These are phyloP conservation scores for Punica granatum DNA, from an alignment of 345 rosid genomes.

Conservation along the genomic window DNA sequence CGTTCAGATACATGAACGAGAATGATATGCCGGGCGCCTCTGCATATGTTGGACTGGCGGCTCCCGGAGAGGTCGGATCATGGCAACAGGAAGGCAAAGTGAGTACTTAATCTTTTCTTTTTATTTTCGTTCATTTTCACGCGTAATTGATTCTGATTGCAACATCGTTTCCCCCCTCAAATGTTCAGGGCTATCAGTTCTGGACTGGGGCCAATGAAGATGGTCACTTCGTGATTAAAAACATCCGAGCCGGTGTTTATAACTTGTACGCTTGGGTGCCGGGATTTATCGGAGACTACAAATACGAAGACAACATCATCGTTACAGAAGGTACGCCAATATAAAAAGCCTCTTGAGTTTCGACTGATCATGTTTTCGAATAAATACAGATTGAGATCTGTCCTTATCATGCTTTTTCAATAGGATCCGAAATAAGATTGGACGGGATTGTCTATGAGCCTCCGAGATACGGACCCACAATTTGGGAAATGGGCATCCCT, in stretches of 20 bases:
- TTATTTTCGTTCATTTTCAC: too few relatives aligned
- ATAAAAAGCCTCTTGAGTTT: background rate
- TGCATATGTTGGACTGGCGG: conserved; percentile 37
- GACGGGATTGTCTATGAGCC: conserved; percentile 19
- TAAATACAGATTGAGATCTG: background rate
- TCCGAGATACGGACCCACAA: conserved; percentile 32
- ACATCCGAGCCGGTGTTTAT: conserved; percentile 25
- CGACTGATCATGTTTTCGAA: background rate
- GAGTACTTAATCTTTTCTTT: background rate
- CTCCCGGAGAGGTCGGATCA: conserved; percentile 31
- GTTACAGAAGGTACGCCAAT: background rate
- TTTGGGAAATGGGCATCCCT: conserved; percentile 37
- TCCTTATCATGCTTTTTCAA: background rate
- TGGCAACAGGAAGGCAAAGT: conserved; percentile 36
- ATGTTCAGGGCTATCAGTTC: conserved; percentile 29
- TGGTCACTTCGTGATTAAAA: conserved; percentile 23
- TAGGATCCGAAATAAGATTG: conserved; percentile 16
- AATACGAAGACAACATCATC: conserved; percentile 10
- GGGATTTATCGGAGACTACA: conserved; percentile 28
- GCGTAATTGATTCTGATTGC: background rate
- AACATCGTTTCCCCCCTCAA: background rate
- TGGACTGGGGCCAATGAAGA: conserved; percentile 23
- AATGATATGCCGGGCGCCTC: conserved; percentile 1
- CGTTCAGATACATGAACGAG: background rate
- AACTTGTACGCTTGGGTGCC: conserved; percentile 32